Percentiles rank a stretch among this genome's conserved stretches.
phyloP scores from a whole-genome alignment of 352 stramenopile genomes.

The Stramenopiles sp. region DNA sequence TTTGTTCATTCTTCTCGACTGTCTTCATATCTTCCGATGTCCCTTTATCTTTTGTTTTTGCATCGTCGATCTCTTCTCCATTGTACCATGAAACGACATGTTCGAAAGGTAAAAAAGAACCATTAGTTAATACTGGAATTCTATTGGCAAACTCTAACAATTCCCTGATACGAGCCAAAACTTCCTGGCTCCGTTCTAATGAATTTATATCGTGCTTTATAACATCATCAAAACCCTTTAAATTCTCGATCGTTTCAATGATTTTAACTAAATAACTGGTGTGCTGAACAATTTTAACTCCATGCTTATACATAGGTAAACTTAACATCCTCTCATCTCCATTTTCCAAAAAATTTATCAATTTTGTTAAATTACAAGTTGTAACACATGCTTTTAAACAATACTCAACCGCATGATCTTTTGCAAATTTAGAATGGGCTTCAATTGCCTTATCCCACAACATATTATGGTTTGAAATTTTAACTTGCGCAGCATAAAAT shows the following conservation, averaged over 20 bases:
- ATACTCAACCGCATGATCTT: not conserved
- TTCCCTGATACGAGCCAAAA: not conserved
- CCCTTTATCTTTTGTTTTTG: not conserved
- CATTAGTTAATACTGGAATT: not conserved
- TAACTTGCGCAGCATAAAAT: not conserved
- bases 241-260: not conserved
- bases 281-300: not conserved
- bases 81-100: not conserved
- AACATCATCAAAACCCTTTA: not conserved
- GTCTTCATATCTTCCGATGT: too few species aligned
- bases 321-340: not conserved
- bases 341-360: not conserved
- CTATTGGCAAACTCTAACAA: not conserved
- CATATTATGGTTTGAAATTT: not conserved
- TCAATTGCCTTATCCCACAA: not conserved
- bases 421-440: not conserved
- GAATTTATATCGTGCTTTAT: not conserved
- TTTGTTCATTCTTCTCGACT: too few species aligned
- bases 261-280: not conserved
- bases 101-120: not conserved
- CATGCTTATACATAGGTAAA: not conserved
- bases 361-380: not conserved
- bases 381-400: not conserved
- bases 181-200: not conserved
- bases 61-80: not conserved